Conservation (phyloP, 345 rosid genomes). For the Camelina hispida region DNA sequence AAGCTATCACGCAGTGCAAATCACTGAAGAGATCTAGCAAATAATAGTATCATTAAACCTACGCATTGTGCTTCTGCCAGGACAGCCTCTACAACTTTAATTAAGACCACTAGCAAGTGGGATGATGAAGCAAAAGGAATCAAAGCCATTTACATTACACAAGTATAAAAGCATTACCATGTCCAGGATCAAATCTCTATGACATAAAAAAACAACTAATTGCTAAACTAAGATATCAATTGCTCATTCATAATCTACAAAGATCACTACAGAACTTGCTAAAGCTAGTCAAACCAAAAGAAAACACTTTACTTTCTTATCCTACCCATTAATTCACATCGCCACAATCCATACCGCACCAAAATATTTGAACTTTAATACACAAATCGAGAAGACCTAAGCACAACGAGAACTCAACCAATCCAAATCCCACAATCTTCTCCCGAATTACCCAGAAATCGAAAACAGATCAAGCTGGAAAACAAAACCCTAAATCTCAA, state of each 20-base stretch:
- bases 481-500: constrained; percentile 45
- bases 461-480: constrained; percentile 35
- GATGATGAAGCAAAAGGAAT: constrained; percentile 5
- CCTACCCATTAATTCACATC: constrained; percentile 22
- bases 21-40: constrained; percentile 20
- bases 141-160: constrained; percentile 5
- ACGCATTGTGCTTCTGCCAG: neutral
- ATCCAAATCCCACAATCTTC: constrained; percentile 22
- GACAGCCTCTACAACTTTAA: constrained; percentile 28
- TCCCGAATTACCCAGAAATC: neutral
- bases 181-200: neutral
- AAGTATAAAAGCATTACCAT: constrained; percentile 9
- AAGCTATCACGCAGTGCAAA: constrained; percentile 2
- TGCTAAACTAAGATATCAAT: constrained; percentile 9
- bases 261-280: neutral
- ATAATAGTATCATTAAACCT: constrained; percentile 14
- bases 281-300: constrained; percentile 6
- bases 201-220: neutral
- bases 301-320: neutral
- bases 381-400: constrained; percentile 29
- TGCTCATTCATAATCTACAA: constrained; percentile 8
- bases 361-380: neutral
- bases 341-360: constrained; percentile 7
- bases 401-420: constrained; percentile 6
- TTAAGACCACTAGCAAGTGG: neutral